Evolutionary conservation across 139 green algal genomes (phyloP).

Genomic region (Chlamydomonas applanata): DNA sequence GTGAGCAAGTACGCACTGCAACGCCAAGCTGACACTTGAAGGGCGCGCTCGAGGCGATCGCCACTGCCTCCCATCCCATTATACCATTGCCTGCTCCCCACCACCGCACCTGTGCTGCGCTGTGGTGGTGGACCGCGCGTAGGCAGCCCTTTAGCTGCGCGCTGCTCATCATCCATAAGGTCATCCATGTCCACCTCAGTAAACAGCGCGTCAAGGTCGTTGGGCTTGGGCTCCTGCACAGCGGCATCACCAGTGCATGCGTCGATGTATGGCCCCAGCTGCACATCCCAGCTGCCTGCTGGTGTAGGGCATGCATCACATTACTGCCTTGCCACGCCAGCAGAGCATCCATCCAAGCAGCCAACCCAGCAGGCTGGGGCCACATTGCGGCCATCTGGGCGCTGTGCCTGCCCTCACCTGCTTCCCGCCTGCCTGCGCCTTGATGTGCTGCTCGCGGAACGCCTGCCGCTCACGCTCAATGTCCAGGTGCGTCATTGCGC

Average conservation of each 20-base stretch:
- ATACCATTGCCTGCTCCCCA: background rate
- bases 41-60: no score
- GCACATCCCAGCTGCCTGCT: background rate
- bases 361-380: no score
- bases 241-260: background rate
- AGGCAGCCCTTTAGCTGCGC: background rate
- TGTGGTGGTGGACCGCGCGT: background rate
- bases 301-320: background rate
- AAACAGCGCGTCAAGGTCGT: background rate
- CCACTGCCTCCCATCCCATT: no score
- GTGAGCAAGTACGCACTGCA: no score
- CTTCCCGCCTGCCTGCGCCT: no score
- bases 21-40: no score
- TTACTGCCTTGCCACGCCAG: background rate
- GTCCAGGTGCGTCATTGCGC: no score
- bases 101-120: background rate
- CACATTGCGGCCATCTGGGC: no score
- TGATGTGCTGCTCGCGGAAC: no score
- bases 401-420: no score
- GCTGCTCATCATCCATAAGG: constrained; percentile 11
- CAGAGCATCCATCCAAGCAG: background rate
- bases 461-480: no score
- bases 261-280: background rate
- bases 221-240: background rate
- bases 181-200: constrained; percentile 8